These are phyloP conservation scores for Verticillium longisporum DNA, from an alignment of 2,329 filamentous ascomycete genomes.

Conservation along the genomic window DNA sequence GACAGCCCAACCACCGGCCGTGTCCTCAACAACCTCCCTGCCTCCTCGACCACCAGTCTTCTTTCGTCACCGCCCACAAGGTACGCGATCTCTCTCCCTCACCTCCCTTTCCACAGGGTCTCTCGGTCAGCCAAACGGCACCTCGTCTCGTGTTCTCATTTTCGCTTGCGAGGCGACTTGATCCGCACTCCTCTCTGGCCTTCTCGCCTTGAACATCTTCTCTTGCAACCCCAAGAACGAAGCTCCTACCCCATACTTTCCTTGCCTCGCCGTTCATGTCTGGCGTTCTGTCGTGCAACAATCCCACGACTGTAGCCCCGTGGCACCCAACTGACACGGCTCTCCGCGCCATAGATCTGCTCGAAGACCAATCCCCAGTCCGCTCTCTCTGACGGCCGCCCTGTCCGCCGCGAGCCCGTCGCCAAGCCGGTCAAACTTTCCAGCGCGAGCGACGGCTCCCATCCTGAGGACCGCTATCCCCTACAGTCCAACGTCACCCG, in stretches of 20 bases:
- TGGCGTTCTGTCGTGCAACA: conserved; percentile 18
- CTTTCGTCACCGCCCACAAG: not conserved
- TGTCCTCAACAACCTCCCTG: conserved; percentile 12
- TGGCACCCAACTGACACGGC: conserved; percentile 14
- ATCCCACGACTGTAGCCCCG: conserved; percentile 8
- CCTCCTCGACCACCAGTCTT: conserved; percentile 15
- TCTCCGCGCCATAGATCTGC: conserved; percentile 32
- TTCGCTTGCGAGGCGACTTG: conserved; percentile 1
- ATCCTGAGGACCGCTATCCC: conserved; percentile 13
- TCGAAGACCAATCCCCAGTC: conserved; percentile 41
- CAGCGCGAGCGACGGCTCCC: conserved; percentile 18
- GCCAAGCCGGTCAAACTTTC: conserved; percentile 20
- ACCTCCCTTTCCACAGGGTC: not conserved
- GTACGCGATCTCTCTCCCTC: not conserved
- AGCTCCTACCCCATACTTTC: not conserved
- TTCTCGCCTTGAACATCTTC: conserved; percentile 12
- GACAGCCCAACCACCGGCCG: conserved; percentile 41
- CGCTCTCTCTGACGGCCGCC: conserved; percentile 36
- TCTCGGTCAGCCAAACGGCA: not conserved
- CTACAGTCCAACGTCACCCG: conserved; percentile 22
- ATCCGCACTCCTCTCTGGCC: too few relatives aligned
- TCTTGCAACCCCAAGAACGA: conserved; percentile 3
- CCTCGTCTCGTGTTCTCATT: conserved; percentile 9
- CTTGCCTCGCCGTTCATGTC: conserved; percentile 1
- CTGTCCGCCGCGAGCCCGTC: conserved; percentile 34